A percentile compares a stretch with the other conserved stretches of the same genome.
These are phyloP conservation scores for Amanita rubescens DNA, from an alignment of 768 basidiomycete genomes.

Conservation along the genomic window DNA sequence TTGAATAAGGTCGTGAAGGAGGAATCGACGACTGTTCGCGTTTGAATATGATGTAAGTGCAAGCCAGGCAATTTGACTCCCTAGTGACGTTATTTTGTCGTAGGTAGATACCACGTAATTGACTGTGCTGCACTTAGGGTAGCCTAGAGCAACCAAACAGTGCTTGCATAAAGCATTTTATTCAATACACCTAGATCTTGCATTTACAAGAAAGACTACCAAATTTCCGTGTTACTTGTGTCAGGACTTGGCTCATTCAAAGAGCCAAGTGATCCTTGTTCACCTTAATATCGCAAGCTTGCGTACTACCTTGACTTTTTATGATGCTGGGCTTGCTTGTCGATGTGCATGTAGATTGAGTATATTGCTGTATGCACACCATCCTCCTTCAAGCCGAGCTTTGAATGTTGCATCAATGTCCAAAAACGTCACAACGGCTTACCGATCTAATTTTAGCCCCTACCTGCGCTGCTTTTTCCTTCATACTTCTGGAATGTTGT, in stretches of 20 bases:
- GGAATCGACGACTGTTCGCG: slow-evolving; percentile 51
- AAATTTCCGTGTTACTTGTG: not conserved
- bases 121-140: not conserved
- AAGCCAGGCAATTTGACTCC: not conserved
- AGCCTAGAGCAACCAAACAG: too few relatives aligned
- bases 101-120: not conserved
- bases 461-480: slow-evolving; percentile 45
- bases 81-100: not conserved
- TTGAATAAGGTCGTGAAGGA: slow-evolving; percentile 67
- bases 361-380: slow-evolving; percentile 52
- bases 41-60: slow-evolving; percentile 24
- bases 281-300: not conserved
- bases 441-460: slow-evolving; percentile 29
- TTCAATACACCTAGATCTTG: not conserved
- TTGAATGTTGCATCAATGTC: not conserved
- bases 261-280: too few relatives aligned
- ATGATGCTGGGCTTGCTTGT: slow-evolving; percentile 9
- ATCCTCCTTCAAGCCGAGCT: slow-evolving; percentile 34
- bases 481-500: slow-evolving; percentile 38
- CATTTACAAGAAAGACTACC: not conserved
- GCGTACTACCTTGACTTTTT: not conserved
- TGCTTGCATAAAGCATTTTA: not conserved
- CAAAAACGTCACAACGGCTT: slow-evolving; percentile 8
- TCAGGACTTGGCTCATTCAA: not conserved
- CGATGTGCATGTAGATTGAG: slow-evolving; percentile 47